Conservation (phyloP, 148 eudicot genomes). For the Camellia granthamiana region DNA sequence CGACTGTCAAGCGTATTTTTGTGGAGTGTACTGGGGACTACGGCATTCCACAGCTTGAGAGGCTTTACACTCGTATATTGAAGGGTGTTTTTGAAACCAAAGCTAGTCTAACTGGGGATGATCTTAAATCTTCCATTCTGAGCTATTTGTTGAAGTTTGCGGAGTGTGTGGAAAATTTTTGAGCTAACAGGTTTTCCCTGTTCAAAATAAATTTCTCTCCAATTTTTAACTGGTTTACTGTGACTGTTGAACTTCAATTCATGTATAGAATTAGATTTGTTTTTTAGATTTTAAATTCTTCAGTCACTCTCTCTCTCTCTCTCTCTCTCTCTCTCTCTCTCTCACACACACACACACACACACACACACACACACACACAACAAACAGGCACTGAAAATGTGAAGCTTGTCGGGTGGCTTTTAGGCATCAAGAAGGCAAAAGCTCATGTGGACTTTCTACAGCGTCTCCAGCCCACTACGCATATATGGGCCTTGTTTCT, state of each 20-base stretch:
- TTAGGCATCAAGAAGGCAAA: no score
- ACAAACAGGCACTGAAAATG: no score
- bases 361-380: no score
- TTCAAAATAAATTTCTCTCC: neutral
- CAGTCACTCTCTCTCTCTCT: neutral
- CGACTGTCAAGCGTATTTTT: slow-evolving; percentile 53
- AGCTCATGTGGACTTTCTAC: no score
- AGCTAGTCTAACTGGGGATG: slow-evolving; percentile 34
- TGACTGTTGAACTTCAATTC: neutral
- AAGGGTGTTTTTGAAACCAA: slow-evolving; percentile 71
- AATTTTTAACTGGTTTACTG: neutral
- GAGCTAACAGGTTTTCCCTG: slow-evolving; percentile 22
- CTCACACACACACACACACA: no score
- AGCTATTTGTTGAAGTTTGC: slow-evolving; percentile 66
- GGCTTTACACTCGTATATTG: slow-evolving; percentile 69
- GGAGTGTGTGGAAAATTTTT: slow-evolving; percentile 60
- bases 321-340: neutral
- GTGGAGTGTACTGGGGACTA: slow-evolving; percentile 56
- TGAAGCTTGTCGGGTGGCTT: no score
- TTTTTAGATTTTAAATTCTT: neutral
- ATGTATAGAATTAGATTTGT: neutral
- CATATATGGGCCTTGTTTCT: no score
- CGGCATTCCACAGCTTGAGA: slow-evolving; percentile 83
- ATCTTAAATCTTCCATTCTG: slow-evolving; percentile 54
- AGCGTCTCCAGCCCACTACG: no score